These are phyloP conservation scores for Oxalis stricta DNA, from an alignment of 441 rosid species.

Conservation along the genomic window DNA sequence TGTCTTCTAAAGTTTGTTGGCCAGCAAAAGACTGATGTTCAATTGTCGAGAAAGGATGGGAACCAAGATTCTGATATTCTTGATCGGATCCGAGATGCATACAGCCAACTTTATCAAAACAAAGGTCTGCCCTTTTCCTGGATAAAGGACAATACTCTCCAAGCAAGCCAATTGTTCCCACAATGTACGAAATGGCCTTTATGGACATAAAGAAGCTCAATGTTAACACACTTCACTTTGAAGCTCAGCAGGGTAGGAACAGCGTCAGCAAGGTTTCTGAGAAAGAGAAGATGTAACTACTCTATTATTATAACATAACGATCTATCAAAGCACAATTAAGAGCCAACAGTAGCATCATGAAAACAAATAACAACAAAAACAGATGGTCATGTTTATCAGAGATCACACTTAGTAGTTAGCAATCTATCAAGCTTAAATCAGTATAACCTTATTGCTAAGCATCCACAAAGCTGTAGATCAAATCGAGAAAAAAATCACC, in stretches of 20 bases:
- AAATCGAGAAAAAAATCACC: too few relatives aligned
- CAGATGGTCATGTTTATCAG: too few relatives aligned
- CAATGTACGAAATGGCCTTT: conserved; percentile 14
- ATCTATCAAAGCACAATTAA: too few relatives aligned
- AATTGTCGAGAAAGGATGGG: conserved; percentile 12
- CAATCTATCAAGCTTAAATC: too few relatives aligned
- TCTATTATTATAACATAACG: too few relatives aligned
- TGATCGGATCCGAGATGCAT: conserved; percentile 19
- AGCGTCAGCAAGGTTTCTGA: conserved; percentile 7
- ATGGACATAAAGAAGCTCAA: conserved; percentile 33
- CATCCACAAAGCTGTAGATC: too few relatives aligned
- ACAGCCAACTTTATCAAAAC: conserved; percentile 12
- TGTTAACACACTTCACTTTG: conserved; percentile 12
- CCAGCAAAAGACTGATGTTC: conserved; percentile 5
- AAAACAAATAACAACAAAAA: too few relatives aligned
- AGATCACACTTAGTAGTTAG: too few relatives aligned
- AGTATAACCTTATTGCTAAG: too few relatives aligned
- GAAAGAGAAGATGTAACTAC: too few relatives aligned
- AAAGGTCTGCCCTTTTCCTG: conserved; percentile 27
- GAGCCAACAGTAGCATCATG: too few relatives aligned
- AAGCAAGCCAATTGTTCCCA: conserved; percentile 34
- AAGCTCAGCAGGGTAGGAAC: conserved; percentile 8
- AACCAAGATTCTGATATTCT: conserved; percentile 12
- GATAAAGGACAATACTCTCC: conserved; percentile 29
- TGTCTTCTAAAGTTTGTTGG: conserved; percentile 11